Evolutionary conservation across 179 eudicot species (phyloP), one percentile per base, ranked within the genome.

Genomic region (Beta corolliflora): DNA sequence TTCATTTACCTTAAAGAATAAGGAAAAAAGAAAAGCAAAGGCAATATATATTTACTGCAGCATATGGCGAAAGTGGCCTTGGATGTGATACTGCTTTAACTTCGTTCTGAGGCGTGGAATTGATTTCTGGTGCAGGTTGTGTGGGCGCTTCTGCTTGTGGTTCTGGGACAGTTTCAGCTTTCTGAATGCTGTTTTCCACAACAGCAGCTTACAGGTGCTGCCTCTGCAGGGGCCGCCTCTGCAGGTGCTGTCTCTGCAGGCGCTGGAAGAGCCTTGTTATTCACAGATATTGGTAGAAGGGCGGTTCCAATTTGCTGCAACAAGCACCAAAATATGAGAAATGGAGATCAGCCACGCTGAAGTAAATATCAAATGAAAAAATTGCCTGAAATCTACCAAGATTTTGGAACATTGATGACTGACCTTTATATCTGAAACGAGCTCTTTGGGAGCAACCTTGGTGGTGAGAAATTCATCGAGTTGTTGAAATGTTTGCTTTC

Each of bases 281-380:
- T 86, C 53, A 70, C 71, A 2, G 86, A 65, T 55, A 77, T 46
- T 64, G 98, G 97, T 45, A 97, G 88, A 84, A 97, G 88, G 64
- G 98, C 99, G 65, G 81, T 85, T 79, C 98, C 98, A 67, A 97
- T 97, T 86, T 94, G 84, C 99, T 97, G 92, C 63, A 74, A 65
- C 36, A 13, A 64, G 23, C 55, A 75, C 44, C 23, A 69, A n/a
- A 73, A 73, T 36, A 4, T 70, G 54, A 63, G 21, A 36, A 70
- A 31, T 53, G 56, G 59, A 52, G 44, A 71, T 77, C 52, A 60
- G 54, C 15, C 68, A 12, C 44, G 29, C 29, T 25, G 31, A 59
- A 44, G 54, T 44, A 18, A 36, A 36, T 31, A 61, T 48, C 6
- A 21, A 60, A 25, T 25, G 29, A 25, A 25, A 25, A 25, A 25